Base-by-base conservation (phyloP, 2,329 filamentous ascomycete genomes). In the Fusarium haematococcum region DNA sequence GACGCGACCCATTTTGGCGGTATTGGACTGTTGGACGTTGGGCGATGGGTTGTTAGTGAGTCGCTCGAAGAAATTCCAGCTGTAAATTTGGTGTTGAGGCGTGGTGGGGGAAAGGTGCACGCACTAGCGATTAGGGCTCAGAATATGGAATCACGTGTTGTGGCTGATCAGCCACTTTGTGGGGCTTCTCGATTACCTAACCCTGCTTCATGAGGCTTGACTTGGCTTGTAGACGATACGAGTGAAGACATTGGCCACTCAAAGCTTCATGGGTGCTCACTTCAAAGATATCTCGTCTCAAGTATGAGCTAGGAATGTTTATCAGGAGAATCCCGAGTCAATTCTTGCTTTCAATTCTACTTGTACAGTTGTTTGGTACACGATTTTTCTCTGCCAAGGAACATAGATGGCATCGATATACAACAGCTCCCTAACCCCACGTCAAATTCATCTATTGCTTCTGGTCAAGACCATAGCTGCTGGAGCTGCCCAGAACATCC, bases 1-100 rank as follows among this genome's bases (percentile, higher is more conserved):
- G 85, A 92, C 90, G 86, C 90, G 89, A 91, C 90, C 90, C 90
- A 91, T 92, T 83, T 90, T 91, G 87, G 81, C 88, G 86, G 87
- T 87, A 80, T 86, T 85, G 79, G 79, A 79, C 83, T 80, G 79
- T 78, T 79, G 73, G 76, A 80, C 78, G 78, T 79, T 81, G 80
- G 81, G 80, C 71, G 80, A 76, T 80, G 77, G 77, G 78, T 80
- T 78, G 77, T 72, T 75, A 52, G 70, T 73, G 74, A 74, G 80
- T 77, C 77, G 74, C 70, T 79, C 75, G 73, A 70, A 35, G 61
- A 78, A 74, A 73, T 77, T 76, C 71, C 61, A 48, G 39, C 65
- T 43, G 59, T 33, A 75, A 81, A 78, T 73, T 80, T 79, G 79
- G 79, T 78, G 77, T 75, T 81, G 75, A 75, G 70, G 2, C 43